Evolutionary conservation across 2,329 filamentous ascomycete genomes (phyloP), one percentile per base, ranked within the genome.

Genomic region (Ceratocystis huliohia): DNA sequence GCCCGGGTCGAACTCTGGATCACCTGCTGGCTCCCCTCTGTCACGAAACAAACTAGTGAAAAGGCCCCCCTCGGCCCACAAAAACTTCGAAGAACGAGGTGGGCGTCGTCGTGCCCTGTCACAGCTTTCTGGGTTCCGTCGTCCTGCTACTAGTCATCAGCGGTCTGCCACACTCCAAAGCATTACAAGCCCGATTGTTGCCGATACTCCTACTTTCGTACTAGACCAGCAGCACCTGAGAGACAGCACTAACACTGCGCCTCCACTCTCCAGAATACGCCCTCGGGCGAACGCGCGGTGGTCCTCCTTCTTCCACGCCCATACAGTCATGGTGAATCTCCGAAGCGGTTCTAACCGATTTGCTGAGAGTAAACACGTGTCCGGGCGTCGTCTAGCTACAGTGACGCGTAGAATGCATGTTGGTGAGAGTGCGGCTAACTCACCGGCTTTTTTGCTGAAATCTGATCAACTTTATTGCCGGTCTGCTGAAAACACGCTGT

Each of bases 101-200:
- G 25, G 28, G n/a, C 77, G 79, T 67, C 79, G 78, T 67, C 78
- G 80, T 69, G 80, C 85, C 41, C 83, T 77, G 69, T 82, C 85
- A 61, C 83, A 87, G 71, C 78, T 88, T 69, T 82, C 84, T 1
- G 84, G 82, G 25, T 80, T 92, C 68, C 84, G 87, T 67, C 80
- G 88, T 71, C 89, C 89, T 64, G 88, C 88, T 59, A 92, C 89
- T 20, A 91, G 88, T 74, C 88, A 91, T 72, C 88, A 92, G 73
- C 81, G 89, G 71, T 88, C 87, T 59, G 85, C 84, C 44, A 89
- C 87, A 1, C 76, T 90, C 33, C 84, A 88, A 70, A 64, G 37
- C 7, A 28, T 68, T 7, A 33, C 53, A 2, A 64, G 61, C 37
- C 61, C 56, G 7, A 61, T 28, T 37, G 30, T 33, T 3, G 17